Base-by-base conservation (phyloP, 2,329 filamentous ascomycete genomes). In the Orbilia blumenaviensis region DNA sequence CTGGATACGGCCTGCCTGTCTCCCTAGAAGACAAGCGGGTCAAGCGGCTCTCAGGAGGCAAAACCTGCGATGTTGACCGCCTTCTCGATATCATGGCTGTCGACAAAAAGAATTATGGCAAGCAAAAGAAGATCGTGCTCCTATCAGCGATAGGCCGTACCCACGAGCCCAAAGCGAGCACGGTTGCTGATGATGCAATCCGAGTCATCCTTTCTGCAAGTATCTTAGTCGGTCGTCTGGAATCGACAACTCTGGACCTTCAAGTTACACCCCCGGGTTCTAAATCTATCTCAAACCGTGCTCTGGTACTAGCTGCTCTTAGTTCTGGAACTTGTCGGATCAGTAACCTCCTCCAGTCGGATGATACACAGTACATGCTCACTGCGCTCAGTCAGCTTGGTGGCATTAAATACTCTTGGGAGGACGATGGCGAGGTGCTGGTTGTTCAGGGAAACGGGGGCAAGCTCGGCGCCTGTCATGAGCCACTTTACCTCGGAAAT, bases 31-130 rank as follows among this genome's bases (percentile, higher is more conserved):
- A 99, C 83, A 92, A 93, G 82, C 89, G 90, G 29, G 90, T 99
- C 46, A 87, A 91, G 46, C 92, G 90, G 80, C 85, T 95, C 77
- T 94, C 93, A 3, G 94, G 93, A 1, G 92, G 91, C 63, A 97
- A 96, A 84, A 87, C 89, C 78, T 99, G 95, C 82, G 90, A 92
- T 0, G 92, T 97, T 1, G 92, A 97, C 79, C 88, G 91, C 36
- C 84, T 99, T 61, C 87, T 99, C 68, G 87, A 91, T 79, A 96
- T 96, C 82, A 99, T 99, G 95, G 93, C 91, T 0, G 91, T 99
- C 7, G 95, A 99, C 84, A 99, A 99, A 87, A 99, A 99, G 86
- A 99, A 99, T 79, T 92, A 96, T 48, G 95, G 95, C 1, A 88
- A 88, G 73, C 93, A 94, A 83, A 99, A 99, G 86, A 98, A 97